Evolutionary conservation across 2,329 filamentous ascomycete species (phyloP).

Genomic region (Ilyonectria robusta): DNA sequence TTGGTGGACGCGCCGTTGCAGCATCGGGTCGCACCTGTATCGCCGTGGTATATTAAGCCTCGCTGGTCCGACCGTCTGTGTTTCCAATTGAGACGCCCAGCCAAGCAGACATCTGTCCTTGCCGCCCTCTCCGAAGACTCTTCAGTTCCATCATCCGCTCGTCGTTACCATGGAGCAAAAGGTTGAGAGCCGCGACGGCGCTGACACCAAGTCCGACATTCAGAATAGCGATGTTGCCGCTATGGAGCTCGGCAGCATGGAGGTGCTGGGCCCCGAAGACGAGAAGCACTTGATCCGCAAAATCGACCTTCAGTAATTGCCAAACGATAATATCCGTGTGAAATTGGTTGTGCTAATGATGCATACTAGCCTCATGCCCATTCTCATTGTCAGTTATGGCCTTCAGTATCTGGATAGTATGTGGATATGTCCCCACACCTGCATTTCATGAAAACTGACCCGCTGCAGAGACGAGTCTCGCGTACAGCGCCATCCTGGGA

Average conservation of each 20-base stretch:
- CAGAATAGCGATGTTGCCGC: conserved; percentile 14
- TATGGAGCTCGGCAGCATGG: conserved; percentile 10
- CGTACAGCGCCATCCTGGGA: conserved; percentile 32
- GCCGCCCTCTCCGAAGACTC: background rate
- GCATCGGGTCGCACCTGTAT: background rate
- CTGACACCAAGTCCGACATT: conserved; percentile 1
- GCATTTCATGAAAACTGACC: background rate
- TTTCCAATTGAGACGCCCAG: background rate
- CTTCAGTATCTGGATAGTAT: conserved; percentile 32
- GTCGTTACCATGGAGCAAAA: conserved; percentile 16
- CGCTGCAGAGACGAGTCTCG: conserved; percentile 24
- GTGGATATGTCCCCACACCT: background rate
- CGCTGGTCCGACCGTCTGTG: background rate
- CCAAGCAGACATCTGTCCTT: background rate
- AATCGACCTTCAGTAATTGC: conserved; percentile 32
- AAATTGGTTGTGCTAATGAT: background rate
- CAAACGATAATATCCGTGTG: background rate
- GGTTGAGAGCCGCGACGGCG: background rate
- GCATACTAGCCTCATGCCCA: conserved; percentile 25
- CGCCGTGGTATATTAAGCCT: background rate
- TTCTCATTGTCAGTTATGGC: conserved; percentile 31
- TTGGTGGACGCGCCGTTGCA: background rate
- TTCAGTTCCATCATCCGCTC: background rate
- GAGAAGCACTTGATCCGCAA: conserved; percentile 38
- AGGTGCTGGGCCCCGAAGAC: conserved; percentile 20